Base-by-base conservation (phyloP, 2,329 filamentous ascomycete species). In the Colletotrichum orchidophilum region DNA sequence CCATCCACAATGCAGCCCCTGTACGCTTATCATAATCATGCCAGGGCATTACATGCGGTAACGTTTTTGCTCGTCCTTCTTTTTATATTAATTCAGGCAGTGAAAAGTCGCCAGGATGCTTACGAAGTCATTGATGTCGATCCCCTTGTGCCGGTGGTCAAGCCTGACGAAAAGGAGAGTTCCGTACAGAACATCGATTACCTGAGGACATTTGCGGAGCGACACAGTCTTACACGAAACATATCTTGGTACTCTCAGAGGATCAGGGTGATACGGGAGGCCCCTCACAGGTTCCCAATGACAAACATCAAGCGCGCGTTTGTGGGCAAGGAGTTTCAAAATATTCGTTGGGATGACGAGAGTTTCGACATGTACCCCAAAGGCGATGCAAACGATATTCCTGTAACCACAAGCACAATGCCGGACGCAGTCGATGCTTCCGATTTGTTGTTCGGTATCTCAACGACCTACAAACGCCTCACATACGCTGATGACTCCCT, bases 381-480 rank as follows among this genome's bases (percentile, higher is more conserved):
- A 12, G 70, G 29, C 11, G 54, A 27, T 11, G 57, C 18, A 12
- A 65, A 76, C 18, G 74, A 85, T 50, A 77, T 86, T 53, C 77
- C 81, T 3, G 74, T 82, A 13, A 75, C 78, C 5, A 68, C 69
- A 29, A 80, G 80, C 15, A 73, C 77, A 5, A 75, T 71, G 5
- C 77, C 80, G 4, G 78, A 77, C 18, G 76, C 79, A 35, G 71
- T 82, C 3, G 81, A 86, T 59, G 83, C 81, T 0, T 83, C 84
- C 0, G 75, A 79, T 2, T 58, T 81, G 27, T 66, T 80, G 4
- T 77, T 82, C 39, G 78, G 77, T 15, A 74, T 81, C 52, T 77
- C 77, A 12, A 84, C 84, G 0, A 84, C 82, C 13, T 85, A 82
- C 65, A 77, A 79, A 18, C 80, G 83, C 5, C 76, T 87, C 33